These are phyloP conservation scores for Hypomyces rosellus DNA, from an alignment of 2,329 filamentous ascomycete genomes.

Conservation along the genomic window DNA sequence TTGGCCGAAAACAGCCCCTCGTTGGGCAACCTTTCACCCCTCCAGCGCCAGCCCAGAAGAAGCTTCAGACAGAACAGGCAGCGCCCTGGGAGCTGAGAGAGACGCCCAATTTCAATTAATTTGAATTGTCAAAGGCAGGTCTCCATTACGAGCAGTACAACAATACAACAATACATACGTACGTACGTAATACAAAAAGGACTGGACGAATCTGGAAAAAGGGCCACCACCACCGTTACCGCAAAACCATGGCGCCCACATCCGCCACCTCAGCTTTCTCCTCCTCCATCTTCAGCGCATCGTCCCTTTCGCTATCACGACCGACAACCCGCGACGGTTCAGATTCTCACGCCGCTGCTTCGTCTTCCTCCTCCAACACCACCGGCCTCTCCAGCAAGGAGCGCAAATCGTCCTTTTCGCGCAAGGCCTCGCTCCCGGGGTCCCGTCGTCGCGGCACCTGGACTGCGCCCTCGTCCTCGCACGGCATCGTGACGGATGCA, in stretches of 20 bases:
- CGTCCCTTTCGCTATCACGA: conserved; percentile 24
- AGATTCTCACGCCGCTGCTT: conserved; percentile 14
- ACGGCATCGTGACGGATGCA: conserved; percentile 38
- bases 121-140: too few species aligned
- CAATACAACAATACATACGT: too few species aligned
- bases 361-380: conserved; percentile 13
- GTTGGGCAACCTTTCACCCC: too few species aligned
- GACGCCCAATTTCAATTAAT: too few species aligned
- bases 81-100: too few species aligned
- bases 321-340: conserved; percentile 31
- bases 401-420: conserved; percentile 47
- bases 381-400: conserved; percentile 33
- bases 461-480: conserved; percentile 29
- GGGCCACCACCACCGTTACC: too few species aligned
- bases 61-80: too few species aligned
- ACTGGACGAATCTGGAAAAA: too few species aligned
- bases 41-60: too few species aligned
- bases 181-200: too few species aligned
- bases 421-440: conserved; percentile 47
- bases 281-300: conserved; percentile 28
- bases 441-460: conserved; percentile 35
- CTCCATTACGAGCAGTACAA: too few species aligned
- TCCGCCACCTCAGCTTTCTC: conserved; percentile 28
- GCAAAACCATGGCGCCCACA: conserved; percentile 7
- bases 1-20: too few species aligned